These are phyloP conservation scores for Tetradesmus lagerheimii DNA, from an alignment of 139 green algal species.

Conservation along the genomic window DNA sequence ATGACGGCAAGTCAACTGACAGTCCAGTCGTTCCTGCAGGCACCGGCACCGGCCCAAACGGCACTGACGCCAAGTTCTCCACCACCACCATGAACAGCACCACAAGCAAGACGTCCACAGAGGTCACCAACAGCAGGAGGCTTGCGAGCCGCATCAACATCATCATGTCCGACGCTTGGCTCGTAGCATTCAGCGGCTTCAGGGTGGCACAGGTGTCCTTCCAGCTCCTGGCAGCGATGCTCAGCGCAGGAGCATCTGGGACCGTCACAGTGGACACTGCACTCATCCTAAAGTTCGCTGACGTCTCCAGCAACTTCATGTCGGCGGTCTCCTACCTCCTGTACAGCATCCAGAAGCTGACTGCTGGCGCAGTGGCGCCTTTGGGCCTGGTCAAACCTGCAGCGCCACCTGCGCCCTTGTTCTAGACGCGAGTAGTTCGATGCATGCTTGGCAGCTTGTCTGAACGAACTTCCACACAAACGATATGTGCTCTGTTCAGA, in stretches of 20 bases:
- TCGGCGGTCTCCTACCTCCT: background rate
- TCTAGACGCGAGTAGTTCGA: no score
- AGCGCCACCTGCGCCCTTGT: no score
- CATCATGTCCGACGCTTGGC: background rate
- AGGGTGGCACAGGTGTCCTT: background rate
- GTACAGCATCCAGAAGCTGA: background rate
- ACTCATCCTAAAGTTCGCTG: background rate
- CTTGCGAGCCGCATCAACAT: background rate
- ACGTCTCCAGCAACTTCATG: background rate
- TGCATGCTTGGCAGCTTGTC: no score
- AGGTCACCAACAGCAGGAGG: background rate
- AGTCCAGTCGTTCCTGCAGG: no score
- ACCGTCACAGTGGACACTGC: background rate
- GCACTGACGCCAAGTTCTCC: no score
- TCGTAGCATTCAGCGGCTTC: background rate
- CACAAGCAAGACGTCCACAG: background rate
- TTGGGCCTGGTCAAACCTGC: background rate
- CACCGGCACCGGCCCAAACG: no score
- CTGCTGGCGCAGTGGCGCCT: background rate
- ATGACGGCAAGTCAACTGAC: background rate
- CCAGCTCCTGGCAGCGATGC: background rate
- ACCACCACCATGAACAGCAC: no score
- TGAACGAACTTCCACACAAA: no score
- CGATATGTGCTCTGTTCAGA: no score
- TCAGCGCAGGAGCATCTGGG: background rate